Evolutionary conservation across 75 land plant genomes (phyloP).

Genomic region (Cupressus sempervirens): DNA sequence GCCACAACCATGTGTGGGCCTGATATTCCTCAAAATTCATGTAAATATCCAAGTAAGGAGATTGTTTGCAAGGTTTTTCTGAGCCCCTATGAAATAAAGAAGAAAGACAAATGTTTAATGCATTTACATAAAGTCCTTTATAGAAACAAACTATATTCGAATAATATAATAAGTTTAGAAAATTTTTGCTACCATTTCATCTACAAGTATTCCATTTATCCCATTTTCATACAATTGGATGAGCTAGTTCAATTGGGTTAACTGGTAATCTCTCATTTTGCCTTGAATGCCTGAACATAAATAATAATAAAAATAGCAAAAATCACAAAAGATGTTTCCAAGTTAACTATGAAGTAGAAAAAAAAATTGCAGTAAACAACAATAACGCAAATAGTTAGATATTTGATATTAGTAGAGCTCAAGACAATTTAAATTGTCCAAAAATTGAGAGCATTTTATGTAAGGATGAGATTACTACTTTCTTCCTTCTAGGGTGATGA

Average conservation of each 20-base stretch:
- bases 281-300: conserved; percentile 75
- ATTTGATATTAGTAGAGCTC: no score
- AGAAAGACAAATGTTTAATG: background rate
- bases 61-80: conserved; percentile 99
- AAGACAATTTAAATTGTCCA: no score
- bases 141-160: background rate
- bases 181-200: conserved; percentile 77
- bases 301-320: background rate
- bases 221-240: no score
- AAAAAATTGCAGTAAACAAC: background rate
- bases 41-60: conserved; percentile 86
- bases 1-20: conserved; percentile 99
- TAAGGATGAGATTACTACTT: no score
- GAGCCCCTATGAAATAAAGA: conserved; percentile 52
- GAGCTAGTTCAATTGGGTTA: conserved; percentile 97
- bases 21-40: conserved; percentile 89
- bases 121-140: background rate
- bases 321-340: background rate
- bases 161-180: background rate
- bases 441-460: no score
- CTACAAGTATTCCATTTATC: conserved; percentile 99
- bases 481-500: no score
- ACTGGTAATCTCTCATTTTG: conserved; percentile 97
- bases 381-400: no score
- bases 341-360: background rate